Evolutionary conservation across 1,284 basidiomycete species (phyloP).

Genomic region (Leccinum pseudoinsigne): DNA sequence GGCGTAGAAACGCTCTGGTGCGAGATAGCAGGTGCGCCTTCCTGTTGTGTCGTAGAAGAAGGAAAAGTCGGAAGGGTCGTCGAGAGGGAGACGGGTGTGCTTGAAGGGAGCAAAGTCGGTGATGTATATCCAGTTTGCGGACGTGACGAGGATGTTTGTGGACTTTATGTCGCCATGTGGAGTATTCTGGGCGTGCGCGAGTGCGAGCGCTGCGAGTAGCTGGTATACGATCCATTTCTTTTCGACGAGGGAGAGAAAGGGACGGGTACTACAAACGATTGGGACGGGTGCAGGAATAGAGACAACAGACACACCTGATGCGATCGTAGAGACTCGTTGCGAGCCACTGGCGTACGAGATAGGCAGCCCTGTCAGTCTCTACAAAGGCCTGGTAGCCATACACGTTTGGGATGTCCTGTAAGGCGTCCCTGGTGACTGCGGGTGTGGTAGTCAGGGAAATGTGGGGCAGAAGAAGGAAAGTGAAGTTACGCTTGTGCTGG

Average conservation of each 20-base stretch:
- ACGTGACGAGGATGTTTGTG: slow-evolving; percentile 96
- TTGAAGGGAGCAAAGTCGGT: slow-evolving; percentile 99
- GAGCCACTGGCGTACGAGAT: slow-evolving; percentile 93
- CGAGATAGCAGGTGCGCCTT: slow-evolving; percentile 92
- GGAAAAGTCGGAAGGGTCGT: slow-evolving; percentile 97
- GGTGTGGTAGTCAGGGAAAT: not conserved
- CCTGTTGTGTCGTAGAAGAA: slow-evolving; percentile 98
- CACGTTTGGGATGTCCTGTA: slow-evolving; percentile 85
- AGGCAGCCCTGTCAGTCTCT: slow-evolving; percentile 96
- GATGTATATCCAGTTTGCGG: slow-evolving; percentile 94
- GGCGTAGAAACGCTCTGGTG: slow-evolving; percentile 94
- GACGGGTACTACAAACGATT: slow-evolving; percentile 73
- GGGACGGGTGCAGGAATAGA: not conserved
- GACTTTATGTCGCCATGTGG: slow-evolving; percentile 98
- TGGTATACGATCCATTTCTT: slow-evolving; percentile 99
- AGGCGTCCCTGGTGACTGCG: slow-evolving; percentile 79
- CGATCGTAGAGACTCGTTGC: slow-evolving; percentile 96
- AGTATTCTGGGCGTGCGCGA: slow-evolving; percentile 80
- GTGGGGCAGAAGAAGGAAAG: rapidly evolving
- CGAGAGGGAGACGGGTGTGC: slow-evolving; percentile 92
- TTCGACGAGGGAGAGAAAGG: slow-evolving; percentile 89
- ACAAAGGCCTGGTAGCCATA: slow-evolving; percentile 90
- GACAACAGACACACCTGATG: slow-evolving; percentile 73
- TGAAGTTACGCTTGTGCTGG: slow-evolving; percentile 58
- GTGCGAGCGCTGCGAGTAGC: slow-evolving; percentile 82